Conservation (phyloP, 371 early-diverging fungal species). For the Amoeboaphelidium protococcarum region DNA sequence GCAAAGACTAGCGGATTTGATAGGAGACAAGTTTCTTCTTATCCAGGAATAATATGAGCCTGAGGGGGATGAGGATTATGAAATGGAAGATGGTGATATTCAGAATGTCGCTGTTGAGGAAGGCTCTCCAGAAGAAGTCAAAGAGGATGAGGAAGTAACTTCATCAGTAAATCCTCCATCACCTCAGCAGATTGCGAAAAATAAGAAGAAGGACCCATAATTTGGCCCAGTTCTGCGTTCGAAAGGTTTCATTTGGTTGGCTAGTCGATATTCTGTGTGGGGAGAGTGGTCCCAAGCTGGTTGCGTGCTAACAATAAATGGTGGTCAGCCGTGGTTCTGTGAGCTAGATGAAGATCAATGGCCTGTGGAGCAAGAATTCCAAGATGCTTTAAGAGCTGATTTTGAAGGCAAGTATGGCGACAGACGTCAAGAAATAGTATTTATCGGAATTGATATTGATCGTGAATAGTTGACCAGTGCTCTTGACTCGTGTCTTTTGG, state of each 20-base stretch:
- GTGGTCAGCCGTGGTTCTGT: neutral
- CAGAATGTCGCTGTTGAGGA: neutral
- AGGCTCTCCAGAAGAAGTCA: constrained; percentile 1
- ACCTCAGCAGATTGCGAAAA: neutral
- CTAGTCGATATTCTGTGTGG: neutral
- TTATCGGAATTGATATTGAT: neutral
- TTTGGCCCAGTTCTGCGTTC: neutral
- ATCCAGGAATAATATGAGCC: neutral
- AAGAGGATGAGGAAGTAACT: neutral
- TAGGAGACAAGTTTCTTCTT: neutral
- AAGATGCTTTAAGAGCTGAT: neutral
- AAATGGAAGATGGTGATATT: neutral
- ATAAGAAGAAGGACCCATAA: neutral
- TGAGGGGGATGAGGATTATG: neutral
- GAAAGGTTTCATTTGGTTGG: neutral
- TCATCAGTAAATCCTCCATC: neutral
- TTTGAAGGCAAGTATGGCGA: neutral
- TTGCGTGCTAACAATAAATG: neutral
- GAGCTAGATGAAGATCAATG: neutral
- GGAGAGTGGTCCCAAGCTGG: neutral
- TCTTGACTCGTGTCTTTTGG: neutral
- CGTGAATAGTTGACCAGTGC: neutral
- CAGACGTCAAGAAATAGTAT: neutral
- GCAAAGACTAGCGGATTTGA: constrained; percentile 3
- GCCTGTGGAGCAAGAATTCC: neutral